These are phyloP conservation scores for Paraleonurus japonicus DNA, from an alignment of 257 asterid species.

Conservation along the genomic window DNA sequence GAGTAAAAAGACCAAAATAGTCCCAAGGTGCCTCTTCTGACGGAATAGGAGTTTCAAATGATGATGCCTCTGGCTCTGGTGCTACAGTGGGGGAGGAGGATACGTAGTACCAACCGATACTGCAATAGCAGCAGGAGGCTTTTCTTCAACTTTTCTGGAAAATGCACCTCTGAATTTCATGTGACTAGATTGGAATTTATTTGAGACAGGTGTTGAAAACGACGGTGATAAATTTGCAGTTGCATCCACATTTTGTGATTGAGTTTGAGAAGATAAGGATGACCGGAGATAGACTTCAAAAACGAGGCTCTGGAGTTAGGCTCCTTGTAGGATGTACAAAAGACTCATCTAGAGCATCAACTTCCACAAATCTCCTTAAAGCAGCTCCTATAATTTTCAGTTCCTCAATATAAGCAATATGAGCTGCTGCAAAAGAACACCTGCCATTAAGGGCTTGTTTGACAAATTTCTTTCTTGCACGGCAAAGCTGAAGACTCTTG, in stretches of 20 bases:
- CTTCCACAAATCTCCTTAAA: slow-evolving; percentile 73
- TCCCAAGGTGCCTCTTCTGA: slow-evolving; percentile 86
- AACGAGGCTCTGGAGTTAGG: slow-evolving; percentile 51
- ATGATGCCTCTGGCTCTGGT: slow-evolving; percentile 48
- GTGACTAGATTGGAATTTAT: slow-evolving; percentile 49
- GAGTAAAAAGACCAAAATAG: slow-evolving; percentile 77
- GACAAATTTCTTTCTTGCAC: slow-evolving; percentile 86
- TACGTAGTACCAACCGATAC: slow-evolving; percentile 60
- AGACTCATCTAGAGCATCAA: slow-evolving; percentile 54
- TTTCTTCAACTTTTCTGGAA: slow-evolving; percentile 81
- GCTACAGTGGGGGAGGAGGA: slow-evolving; percentile 58
- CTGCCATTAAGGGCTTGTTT: slow-evolving; percentile 94
- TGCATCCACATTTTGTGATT: slow-evolving; percentile 52
- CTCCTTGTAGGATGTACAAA: slow-evolving; percentile 41
- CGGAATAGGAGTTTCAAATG: slow-evolving; percentile 40
- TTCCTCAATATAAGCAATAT: slow-evolving; percentile 67
- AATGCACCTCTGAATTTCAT: slow-evolving; percentile 68
- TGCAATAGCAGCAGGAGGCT: slow-evolving; percentile 49
- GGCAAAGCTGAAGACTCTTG: slow-evolving; percentile 87
- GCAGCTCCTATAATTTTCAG: slow-evolving; percentile 63
- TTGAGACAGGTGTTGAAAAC: slow-evolving; percentile 55
- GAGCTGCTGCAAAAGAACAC: slow-evolving; percentile 86
- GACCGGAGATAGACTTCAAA: slow-evolving; percentile 57
- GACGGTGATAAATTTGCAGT: slow-evolving; percentile 51
- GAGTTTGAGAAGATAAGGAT: slow-evolving; percentile 57